Conservation (phyloP, 2,329 filamentous ascomycete species). For the Epichloe gansuensis region DNA sequence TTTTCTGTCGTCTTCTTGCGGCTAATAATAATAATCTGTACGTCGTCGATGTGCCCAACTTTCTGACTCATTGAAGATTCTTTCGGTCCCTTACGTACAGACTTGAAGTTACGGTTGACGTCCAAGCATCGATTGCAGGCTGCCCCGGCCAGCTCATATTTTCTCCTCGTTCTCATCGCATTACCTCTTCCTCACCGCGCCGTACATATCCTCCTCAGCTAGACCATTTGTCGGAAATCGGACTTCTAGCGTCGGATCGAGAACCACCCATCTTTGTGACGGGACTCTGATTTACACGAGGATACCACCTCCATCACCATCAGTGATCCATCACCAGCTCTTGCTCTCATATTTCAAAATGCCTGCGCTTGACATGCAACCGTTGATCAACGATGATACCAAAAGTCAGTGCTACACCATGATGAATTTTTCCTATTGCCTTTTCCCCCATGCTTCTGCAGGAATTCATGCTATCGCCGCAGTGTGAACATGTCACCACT, state of each 20-base stretch:
- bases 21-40: too few species aligned
- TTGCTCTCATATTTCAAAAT: constrained; percentile 17
- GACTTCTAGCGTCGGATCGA: not conserved
- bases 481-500: not conserved
- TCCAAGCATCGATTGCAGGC: not conserved
- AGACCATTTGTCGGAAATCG: not conserved
- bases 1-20: too few species aligned
- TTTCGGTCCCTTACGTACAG: not conserved
- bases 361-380: constrained; percentile 28
- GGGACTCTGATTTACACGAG: too few species aligned
- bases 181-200: not conserved
- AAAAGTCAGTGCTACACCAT: constrained; percentile 21
- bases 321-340: not conserved
- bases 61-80: not conserved
- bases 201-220: not conserved
- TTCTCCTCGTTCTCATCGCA: not conserved
- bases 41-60: too few species aligned
- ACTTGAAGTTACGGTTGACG: not conserved
- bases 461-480: not conserved
- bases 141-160: not conserved
- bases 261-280: not conserved
- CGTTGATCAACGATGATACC: constrained; percentile 32
- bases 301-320: not conserved
- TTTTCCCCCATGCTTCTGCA: not conserved
- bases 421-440: not conserved